Conservation (phyloP, 73 alveolate genomes). For the Blepharisma stoltei region DNA sequence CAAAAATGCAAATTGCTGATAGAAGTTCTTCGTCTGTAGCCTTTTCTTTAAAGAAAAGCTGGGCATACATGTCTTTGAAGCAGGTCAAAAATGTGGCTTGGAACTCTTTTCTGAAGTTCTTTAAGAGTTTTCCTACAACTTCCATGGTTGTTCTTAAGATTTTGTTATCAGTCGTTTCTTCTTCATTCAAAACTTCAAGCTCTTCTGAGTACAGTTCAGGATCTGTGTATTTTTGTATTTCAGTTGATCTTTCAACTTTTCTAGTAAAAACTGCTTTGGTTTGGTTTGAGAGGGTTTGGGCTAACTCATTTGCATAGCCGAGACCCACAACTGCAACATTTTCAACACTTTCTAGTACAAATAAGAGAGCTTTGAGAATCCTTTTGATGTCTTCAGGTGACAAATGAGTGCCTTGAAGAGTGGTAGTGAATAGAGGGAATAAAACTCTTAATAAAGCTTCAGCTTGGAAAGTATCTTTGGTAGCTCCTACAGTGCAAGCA, state of each 20-base stretch:
- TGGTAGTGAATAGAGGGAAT: neutral
- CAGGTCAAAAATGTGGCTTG: neutral
- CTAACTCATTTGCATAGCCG: slow-evolving; percentile 5
- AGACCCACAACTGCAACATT: neutral
- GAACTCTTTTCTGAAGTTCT: neutral
- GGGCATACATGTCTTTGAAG: slow-evolving; percentile 8
- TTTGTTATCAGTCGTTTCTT: slow-evolving; percentile 1
- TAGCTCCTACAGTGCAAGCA: neutral
- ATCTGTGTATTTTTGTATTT: neutral
- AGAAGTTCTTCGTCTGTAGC: slow-evolving; percentile 1
- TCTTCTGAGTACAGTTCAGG: slow-evolving; percentile 25
- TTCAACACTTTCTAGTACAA: neutral
- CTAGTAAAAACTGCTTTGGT: slow-evolving; percentile 18
- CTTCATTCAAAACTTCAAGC: neutral
- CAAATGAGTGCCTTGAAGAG: neutral
- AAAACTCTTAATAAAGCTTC: neutral
- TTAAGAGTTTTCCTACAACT: slow-evolving; percentile 7
- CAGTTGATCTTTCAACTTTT: neutral
- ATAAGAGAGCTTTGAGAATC: neutral
- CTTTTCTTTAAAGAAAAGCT: slow-evolving; percentile 2
- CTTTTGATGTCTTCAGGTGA: slow-evolving; percentile 28
- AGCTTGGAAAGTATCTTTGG: neutral
- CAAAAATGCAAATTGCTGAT: slow-evolving; percentile 21
- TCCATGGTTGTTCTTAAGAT: neutral
- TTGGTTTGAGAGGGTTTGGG: neutral